Conservation (phyloP, 352 stramenopile genomes). For the Phytopythium vexans region DNA sequence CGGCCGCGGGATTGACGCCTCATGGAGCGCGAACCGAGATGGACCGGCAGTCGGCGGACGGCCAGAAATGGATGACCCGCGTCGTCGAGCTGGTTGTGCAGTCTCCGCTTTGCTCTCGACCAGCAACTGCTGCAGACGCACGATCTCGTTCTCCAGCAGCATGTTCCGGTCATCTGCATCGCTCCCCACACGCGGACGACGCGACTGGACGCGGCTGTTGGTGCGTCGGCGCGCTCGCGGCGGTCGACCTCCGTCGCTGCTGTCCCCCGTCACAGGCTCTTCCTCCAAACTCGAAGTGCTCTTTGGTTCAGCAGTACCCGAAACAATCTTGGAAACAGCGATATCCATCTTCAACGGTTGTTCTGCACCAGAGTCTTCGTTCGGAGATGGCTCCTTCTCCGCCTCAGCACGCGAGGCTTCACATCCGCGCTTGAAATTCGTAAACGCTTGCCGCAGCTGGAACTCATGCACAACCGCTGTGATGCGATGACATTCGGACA, state of each 20-base stretch:
- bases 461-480: slow-evolving; percentile 25
- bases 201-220: slow-evolving; percentile 2
- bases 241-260: not conserved
- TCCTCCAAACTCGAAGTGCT: slow-evolving; percentile 5
- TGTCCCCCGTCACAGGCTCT: not conserved
- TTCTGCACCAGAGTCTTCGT: slow-evolving; percentile 13
- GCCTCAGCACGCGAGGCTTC: slow-evolving; percentile 9
- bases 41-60: slow-evolving; percentile 23
- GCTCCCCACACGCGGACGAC: slow-evolving; percentile 14
- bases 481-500: slow-evolving; percentile 14
- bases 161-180: slow-evolving; percentile 39
- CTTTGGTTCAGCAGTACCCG: not conserved
- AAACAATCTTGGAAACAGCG: no score
- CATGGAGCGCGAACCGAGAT: slow-evolving; percentile 17
- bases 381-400: slow-evolving; percentile 33
- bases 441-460: slow-evolving; percentile 27
- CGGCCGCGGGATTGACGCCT: slow-evolving; percentile 12
- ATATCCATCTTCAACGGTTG: not conserved
- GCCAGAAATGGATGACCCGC: slow-evolving; percentile 14
- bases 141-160: slow-evolving; percentile 61
- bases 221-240: not conserved
- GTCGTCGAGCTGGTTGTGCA: slow-evolving; percentile 6
- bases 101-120: slow-evolving; percentile 38
- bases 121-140: slow-evolving; percentile 75
- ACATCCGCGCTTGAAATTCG: slow-evolving; percentile 24